Evolutionary conservation across 345 rosid genomes (phyloP).

Genomic region (Acer negundo): DNA sequence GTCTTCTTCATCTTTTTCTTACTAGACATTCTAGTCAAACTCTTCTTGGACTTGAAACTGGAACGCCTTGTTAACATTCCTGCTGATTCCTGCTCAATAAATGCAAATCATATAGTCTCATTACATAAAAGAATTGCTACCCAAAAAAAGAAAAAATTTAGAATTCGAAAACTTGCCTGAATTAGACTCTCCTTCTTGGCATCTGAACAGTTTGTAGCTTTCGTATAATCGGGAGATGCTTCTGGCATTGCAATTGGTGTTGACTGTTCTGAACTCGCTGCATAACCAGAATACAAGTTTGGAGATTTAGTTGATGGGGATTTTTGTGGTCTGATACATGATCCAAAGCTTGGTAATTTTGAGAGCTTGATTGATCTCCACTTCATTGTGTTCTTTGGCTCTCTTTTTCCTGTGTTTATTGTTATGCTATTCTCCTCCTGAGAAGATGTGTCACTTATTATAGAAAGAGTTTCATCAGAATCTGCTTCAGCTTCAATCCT

Average conservation of each 20-base stretch:
- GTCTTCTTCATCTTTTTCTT: constrained; percentile 46
- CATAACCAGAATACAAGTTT: constrained; percentile 18
- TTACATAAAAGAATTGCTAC: background rate
- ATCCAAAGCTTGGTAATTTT: constrained; percentile 42
- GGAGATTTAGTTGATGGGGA: constrained; percentile 25
- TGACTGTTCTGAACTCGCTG: constrained; percentile 23
- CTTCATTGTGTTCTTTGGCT: constrained; percentile 34
- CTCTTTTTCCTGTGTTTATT: constrained; percentile 16
- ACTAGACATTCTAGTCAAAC: constrained; percentile 51
- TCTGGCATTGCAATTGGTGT: constrained; percentile 37
- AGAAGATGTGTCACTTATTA: constrained; percentile 9
- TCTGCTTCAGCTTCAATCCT: constrained; percentile 9
- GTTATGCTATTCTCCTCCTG: background rate
- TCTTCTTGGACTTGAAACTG: constrained; percentile 43
- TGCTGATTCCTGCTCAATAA: constrained; percentile 42
- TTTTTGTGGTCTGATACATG: constrained; percentile 24
- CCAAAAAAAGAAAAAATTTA: background rate
- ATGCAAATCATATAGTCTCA: background rate
- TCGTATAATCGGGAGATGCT: constrained; percentile 35
- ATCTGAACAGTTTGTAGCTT: constrained; percentile 30
- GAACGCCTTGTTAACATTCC: constrained; percentile 36
- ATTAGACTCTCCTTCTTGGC: constrained; percentile 33
- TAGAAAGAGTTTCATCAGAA: background rate
- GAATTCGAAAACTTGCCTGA: constrained; percentile 39
- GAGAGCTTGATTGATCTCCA: constrained; percentile 45